These are phyloP conservation scores for Lodderomyces margitis DNA, from an alignment of 1,139 yeast species.

Conservation along the genomic window DNA sequence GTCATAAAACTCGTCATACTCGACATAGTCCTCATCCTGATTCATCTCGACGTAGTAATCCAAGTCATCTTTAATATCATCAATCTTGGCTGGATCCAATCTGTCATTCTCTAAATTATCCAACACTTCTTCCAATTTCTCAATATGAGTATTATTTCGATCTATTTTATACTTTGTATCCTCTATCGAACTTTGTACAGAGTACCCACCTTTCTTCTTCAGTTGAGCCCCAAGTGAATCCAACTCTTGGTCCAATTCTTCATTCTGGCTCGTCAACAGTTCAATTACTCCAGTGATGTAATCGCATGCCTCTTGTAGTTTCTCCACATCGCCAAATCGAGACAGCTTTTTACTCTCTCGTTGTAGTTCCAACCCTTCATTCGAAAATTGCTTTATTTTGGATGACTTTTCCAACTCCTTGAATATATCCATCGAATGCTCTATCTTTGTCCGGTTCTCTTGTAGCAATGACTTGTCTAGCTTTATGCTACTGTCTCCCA, in stretches of 20 bases:
- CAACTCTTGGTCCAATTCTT: slow-evolving; percentile 72
- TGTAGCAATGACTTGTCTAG: slow-evolving; percentile 72
- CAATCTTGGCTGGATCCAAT: slow-evolving; percentile 77
- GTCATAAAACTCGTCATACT: slow-evolving; percentile 92
- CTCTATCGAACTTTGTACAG: slow-evolving; percentile 51
- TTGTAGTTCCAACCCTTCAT: slow-evolving; percentile 81
- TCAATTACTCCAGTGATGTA: slow-evolving; percentile 77
- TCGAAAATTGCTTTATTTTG: slow-evolving; percentile 94
- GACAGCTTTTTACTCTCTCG: slow-evolving; percentile 40
- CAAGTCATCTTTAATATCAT: slow-evolving; percentile 84
- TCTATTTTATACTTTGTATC: slow-evolving; percentile 65
- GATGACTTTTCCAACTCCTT: slow-evolving; percentile 92
- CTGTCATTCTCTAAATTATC: slow-evolving; percentile 80
- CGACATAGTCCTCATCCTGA: slow-evolving; percentile 94
- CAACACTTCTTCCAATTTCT: slow-evolving; percentile 73
- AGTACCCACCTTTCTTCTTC: slow-evolving; percentile 47
- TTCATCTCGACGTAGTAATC: slow-evolving; percentile 93
- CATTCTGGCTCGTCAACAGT: slow-evolving; percentile 80
- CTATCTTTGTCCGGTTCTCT: slow-evolving; percentile 82
- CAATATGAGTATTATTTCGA: slow-evolving; percentile 77
- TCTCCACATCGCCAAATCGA: slow-evolving; percentile 60
- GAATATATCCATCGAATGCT: slow-evolving; percentile 94
- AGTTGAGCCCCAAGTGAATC: slow-evolving; percentile 49
- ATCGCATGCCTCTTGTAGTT: slow-evolving; percentile 70
- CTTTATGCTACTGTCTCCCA: slow-evolving; percentile 88